A percentile compares a stretch with the other conserved stretches of the same genome.
These are phyloP conservation scores for Lithospermum erythrorhizon DNA, from an alignment of 257 asterid genomes.

Conservation along the genomic window DNA sequence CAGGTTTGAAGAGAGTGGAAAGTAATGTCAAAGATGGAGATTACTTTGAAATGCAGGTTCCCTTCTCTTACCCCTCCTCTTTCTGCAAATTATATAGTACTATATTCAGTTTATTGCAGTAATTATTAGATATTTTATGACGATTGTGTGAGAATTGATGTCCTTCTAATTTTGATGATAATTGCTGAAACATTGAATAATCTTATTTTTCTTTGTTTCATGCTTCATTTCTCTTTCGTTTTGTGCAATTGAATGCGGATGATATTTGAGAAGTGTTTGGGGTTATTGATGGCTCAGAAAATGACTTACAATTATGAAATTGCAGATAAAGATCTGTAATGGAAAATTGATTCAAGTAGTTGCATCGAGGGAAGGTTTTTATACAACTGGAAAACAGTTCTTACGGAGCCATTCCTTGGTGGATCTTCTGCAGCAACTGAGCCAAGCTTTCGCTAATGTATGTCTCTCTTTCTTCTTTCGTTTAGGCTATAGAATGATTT, in stretches of 20 bases:
- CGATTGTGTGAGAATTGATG: too few relatives aligned
- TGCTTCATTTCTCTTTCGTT: not conserved
- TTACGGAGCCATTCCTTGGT: conserved; percentile 76
- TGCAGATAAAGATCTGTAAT: conserved; percentile 95
- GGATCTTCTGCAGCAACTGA: conserved; percentile 98
- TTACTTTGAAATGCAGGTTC: conserved; percentile 82
- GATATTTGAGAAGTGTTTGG: not conserved
- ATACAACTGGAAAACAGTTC: conserved; percentile 66
- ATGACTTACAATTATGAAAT: not conserved
- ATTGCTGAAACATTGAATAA: not conserved
- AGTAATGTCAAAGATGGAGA: conserved; percentile 50
- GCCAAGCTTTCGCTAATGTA: conserved; percentile 95
- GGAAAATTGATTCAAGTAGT: conserved; percentile 81
- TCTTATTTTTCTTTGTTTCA: not conserved
- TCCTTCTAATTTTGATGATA: not conserved
- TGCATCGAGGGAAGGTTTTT: conserved; percentile 84
- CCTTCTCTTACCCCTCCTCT: not conserved
- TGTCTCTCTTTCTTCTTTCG: conserved; percentile 9
- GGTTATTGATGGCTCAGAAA: not conserved
- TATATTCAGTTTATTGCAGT: too few relatives aligned
- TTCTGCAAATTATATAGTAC: too few relatives aligned
- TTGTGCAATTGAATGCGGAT: not conserved
- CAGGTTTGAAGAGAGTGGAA: conserved; percentile 63
- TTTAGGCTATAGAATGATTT: not conserved
- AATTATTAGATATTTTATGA: too few relatives aligned